phyloP scores from a whole-genome alignment of 2,329 filamentous ascomycete genomes.

The Paraphoma sp. region DNA sequence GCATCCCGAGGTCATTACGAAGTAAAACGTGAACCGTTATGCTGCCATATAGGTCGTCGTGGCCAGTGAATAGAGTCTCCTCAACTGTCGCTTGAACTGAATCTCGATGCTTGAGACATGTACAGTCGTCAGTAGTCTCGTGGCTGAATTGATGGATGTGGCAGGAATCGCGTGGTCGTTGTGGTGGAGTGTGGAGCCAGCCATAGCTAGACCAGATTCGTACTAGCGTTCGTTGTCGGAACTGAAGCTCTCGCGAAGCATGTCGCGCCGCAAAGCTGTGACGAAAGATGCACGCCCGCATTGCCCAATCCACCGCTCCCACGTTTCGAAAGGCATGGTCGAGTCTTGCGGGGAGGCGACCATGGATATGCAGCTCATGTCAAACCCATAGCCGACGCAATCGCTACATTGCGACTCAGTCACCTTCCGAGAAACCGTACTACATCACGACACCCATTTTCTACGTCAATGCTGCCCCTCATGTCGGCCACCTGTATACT shows the following conservation, averaged over 20 bases:
- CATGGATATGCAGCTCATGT: conserved; percentile 36
- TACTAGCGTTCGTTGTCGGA: conserved; percentile 7
- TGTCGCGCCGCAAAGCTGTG: conserved; percentile 16
- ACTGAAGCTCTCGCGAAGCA: conserved; percentile 22
- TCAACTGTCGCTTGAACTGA: too few species aligned
- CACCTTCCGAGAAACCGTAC: conserved; percentile 72
- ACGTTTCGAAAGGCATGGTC: conserved; percentile 23
- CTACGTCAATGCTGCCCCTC: conserved; percentile 97
- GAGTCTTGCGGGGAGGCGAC: conserved; percentile 14
- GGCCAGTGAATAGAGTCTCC: too few species aligned
- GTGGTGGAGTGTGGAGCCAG: too few species aligned
- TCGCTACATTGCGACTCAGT: conserved; percentile 26
- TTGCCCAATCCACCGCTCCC: conserved; percentile 25
- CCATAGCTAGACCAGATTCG: too few species aligned
- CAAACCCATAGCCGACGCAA: conserved; percentile 18
- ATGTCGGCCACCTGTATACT: conserved; percentile 93
- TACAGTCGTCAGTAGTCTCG: too few species aligned
- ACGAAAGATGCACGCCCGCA: conserved; percentile 39
- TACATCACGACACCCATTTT: conserved; percentile 98
- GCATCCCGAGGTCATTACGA: too few species aligned
- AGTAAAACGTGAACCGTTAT: too few species aligned
- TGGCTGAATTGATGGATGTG: too few species aligned
- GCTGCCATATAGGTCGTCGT: too few species aligned
- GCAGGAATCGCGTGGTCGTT: too few species aligned
- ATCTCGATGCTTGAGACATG: too few species aligned